Conservation (phyloP, 2,329 filamentous ascomycete species). For the Bipolaris oryzae region DNA sequence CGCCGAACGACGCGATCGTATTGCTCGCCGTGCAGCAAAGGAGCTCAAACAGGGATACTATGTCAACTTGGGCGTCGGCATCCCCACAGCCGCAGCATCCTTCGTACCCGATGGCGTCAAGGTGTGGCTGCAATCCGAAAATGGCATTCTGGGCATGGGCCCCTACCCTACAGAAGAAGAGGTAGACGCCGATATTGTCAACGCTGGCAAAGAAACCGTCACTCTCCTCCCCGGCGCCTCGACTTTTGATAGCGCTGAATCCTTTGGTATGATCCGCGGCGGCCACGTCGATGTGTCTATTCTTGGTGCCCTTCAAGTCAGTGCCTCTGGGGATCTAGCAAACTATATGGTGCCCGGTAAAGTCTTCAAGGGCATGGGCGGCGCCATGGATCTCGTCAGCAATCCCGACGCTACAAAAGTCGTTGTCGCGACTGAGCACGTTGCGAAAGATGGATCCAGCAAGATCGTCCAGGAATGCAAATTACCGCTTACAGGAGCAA, state of each 20-base stretch:
- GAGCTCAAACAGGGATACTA: slow-evolving; percentile 97
- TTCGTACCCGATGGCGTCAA: slow-evolving; percentile 68
- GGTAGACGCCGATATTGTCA: slow-evolving; percentile 88
- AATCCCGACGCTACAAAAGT: slow-evolving; percentile 85
- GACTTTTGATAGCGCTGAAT: slow-evolving; percentile 84
- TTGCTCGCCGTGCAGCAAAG: slow-evolving; percentile 82
- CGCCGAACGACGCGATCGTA: slow-evolving; percentile 67
- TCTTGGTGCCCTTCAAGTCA: slow-evolving; percentile 88
- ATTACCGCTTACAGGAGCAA: slow-evolving; percentile 47
- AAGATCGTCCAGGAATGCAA: slow-evolving; percentile 79
- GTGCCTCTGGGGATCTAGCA: slow-evolving; percentile 76
- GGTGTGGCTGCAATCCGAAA: slow-evolving; percentile 65
- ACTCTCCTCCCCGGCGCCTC: slow-evolving; percentile 80
- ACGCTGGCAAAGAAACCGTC: slow-evolving; percentile 91
- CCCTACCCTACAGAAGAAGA: slow-evolving; percentile 62
- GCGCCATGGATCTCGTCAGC: slow-evolving; percentile 87
- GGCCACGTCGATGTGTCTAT: slow-evolving; percentile 88
- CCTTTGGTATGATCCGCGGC: slow-evolving; percentile 90
- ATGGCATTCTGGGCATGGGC: slow-evolving; percentile 55
- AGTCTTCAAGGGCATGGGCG: slow-evolving; percentile 84
- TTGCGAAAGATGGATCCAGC: slow-evolving; percentile 86
- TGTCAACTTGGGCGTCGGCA: slow-evolving; percentile 88
- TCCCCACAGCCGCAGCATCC: slow-evolving; percentile 86
- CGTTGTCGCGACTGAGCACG: slow-evolving; percentile 92
- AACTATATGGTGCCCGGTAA: slow-evolving; percentile 95